Evolutionary conservation across 2,329 filamentous ascomycete species (phyloP).

Genomic region (Talaromyces sp.): DNA sequence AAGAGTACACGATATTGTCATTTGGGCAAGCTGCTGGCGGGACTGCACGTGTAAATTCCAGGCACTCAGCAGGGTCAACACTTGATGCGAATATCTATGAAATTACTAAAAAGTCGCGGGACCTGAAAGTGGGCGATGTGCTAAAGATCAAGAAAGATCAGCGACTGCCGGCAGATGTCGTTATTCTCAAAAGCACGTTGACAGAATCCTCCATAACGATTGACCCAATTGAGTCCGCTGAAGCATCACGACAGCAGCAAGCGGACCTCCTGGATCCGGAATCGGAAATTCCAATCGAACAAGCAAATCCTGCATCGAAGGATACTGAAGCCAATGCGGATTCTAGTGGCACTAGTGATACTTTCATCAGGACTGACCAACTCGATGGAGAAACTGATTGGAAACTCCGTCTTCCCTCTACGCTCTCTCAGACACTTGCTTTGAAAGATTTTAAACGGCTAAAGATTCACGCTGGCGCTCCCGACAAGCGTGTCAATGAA

Average conservation of each 20-base stretch:
- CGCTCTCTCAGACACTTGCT: slow-evolving; percentile 73
- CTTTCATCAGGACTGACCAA: slow-evolving; percentile 95
- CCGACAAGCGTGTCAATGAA: slow-evolving; percentile 89
- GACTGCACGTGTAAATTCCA: slow-evolving; percentile 10
- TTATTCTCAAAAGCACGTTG: slow-evolving; percentile 77
- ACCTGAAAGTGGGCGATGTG: slow-evolving; percentile 92
- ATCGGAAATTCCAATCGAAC: slow-evolving; percentile 14
- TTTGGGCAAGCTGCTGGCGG: slow-evolving; percentile 49
- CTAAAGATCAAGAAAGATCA: slow-evolving; percentile 88
- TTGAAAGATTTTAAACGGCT: slow-evolving; percentile 62
- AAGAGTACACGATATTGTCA: slow-evolving; percentile 71
- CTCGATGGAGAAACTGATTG: slow-evolving; percentile 97
- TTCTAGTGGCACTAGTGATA: slow-evolving; percentile 59
- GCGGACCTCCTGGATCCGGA: slow-evolving; percentile 20
- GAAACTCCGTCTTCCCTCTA: slow-evolving; percentile 86
- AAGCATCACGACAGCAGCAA: slow-evolving; percentile 23
- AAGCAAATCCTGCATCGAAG: slow-evolving; percentile 12
- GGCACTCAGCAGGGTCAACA: not conserved
- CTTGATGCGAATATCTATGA: slow-evolving; percentile 49
- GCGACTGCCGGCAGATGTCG: slow-evolving; percentile 86
- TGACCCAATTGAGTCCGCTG: slow-evolving; percentile 18
- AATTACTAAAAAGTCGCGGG: slow-evolving; percentile 72
- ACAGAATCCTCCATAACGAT: slow-evolving; percentile 41
- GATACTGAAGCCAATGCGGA: slow-evolving; percentile 21
- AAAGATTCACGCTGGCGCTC: slow-evolving; percentile 75